Evolutionary conservation across 2,329 filamentous ascomycete genomes (phyloP).

Genomic region (Cladophialophora immunda): DNA sequence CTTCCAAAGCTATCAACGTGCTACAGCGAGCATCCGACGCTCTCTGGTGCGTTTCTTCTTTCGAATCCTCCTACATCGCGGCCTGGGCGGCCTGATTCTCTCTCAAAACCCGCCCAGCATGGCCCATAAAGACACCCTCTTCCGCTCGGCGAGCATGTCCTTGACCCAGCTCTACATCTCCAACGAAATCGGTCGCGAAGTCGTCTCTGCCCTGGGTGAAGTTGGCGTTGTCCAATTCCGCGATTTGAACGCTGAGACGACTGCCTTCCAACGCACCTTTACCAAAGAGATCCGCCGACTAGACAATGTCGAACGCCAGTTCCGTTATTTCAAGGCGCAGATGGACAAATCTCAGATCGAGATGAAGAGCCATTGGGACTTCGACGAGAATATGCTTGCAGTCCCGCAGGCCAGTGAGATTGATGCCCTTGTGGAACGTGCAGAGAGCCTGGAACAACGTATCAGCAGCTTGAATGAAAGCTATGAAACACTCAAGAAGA

Average conservation of each 20-base stretch:
- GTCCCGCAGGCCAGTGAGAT: slow-evolving; percentile 93
- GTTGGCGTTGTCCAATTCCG: slow-evolving; percentile 95
- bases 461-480: slow-evolving; percentile 94
- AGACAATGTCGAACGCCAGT: slow-evolving; percentile 97
- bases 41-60: slow-evolving; percentile 16
- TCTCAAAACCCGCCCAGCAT: slow-evolving; percentile 50
- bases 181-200: slow-evolving; percentile 97
- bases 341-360: slow-evolving; percentile 92
- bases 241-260: slow-evolving; percentile 94
- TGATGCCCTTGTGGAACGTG: slow-evolving; percentile 91
- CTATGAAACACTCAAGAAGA: slow-evolving; percentile 97
- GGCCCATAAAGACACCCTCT: slow-evolving; percentile 86
- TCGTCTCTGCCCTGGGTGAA: slow-evolving; percentile 95
- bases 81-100: slow-evolving; percentile 40
- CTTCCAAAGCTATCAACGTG: slow-evolving; percentile 17
- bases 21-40: slow-evolving; percentile 24
- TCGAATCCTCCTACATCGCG: slow-evolving; percentile 1
- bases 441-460: slow-evolving; percentile 90
- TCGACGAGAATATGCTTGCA: slow-evolving; percentile 78
- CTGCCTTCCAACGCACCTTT: slow-evolving; percentile 95
- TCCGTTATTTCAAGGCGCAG: slow-evolving; percentile 93
- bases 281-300: slow-evolving; percentile 97
- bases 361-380: slow-evolving; percentile 89
- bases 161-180: slow-evolving; percentile 99
- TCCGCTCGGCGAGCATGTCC: slow-evolving; percentile 99